A percentile compares a stretch with the other conserved stretches of the same genome.
Evolutionary conservation across 371 early-diverging fungal species (phyloP).

Genomic region (Mortierella sp.): DNA sequence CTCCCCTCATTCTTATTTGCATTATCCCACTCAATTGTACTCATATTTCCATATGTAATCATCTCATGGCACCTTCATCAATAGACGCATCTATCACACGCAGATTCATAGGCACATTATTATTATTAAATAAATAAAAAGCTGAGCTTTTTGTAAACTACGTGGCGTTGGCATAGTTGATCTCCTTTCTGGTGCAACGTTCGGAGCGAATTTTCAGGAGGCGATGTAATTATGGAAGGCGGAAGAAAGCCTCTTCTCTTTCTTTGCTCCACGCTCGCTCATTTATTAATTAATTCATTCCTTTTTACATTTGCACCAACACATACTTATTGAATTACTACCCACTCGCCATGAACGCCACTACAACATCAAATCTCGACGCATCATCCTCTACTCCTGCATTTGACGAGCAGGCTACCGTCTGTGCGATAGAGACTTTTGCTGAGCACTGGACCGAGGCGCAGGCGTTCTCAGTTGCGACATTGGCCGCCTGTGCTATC

Average conservation of each 20-base stretch:
- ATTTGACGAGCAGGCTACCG: slow-evolving; percentile 40
- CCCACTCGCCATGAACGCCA: neutral
- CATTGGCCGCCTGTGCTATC: slow-evolving; percentile 48
- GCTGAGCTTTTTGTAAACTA: neutral
- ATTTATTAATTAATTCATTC: neutral
- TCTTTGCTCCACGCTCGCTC: neutral
- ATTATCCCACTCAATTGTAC: slow-evolving; percentile 3
- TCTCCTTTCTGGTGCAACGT: neutral
- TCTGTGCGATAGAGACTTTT: slow-evolving; percentile 52
- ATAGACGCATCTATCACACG: neutral
- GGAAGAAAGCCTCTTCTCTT: neutral
- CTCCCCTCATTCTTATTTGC: neutral
- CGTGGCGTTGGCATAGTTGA: neutral
- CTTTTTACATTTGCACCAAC: neutral
- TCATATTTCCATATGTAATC: neutral
- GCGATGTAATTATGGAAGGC: neutral
- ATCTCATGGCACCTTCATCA: neutral
- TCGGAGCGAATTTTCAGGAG: neutral
- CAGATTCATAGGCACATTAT: neutral
- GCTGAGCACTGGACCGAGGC: slow-evolving; percentile 55
- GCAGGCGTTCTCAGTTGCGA: slow-evolving; percentile 46
- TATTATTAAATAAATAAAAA: neutral
- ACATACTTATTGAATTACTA: neutral
- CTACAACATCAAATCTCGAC: neutral
- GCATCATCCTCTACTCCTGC: neutral